Conservation (phyloP, 164 flowering plant genomes). For the Kingdonia uniflora region DNA sequence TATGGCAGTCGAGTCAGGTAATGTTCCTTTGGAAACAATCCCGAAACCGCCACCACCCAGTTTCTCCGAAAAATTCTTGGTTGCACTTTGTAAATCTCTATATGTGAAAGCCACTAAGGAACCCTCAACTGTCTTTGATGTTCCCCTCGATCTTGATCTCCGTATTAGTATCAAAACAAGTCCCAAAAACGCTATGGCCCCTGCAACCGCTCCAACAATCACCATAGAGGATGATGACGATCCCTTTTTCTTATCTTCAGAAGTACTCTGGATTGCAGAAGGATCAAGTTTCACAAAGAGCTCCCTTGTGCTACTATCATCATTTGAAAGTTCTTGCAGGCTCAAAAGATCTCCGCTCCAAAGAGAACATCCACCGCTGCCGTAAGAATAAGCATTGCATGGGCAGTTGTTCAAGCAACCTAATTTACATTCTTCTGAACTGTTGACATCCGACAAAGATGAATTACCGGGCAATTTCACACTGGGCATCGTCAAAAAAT, state of each 20-base stretch:
- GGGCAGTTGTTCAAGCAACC: conserved; percentile 25
- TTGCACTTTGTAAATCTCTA: conserved; percentile 31
- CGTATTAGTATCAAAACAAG: conserved; percentile 10
- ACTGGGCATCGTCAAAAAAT: conserved; percentile 5
- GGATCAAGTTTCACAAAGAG: conserved; percentile 14
- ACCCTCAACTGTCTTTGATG: conserved; percentile 12
- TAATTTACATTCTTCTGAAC: conserved; percentile 13
- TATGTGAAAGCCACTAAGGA: conserved; percentile 29
- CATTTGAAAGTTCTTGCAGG: conserved; percentile 7
- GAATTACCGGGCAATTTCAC: conserved; percentile 8
- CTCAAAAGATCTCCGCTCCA: conserved; percentile 23
- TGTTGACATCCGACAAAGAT: not conserved
- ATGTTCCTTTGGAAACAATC: conserved; percentile 39
- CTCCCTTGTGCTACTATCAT: conserved; percentile 9
- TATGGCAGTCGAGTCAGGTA: conserved; percentile 29
- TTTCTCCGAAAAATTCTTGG: conserved; percentile 41
- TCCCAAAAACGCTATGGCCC: conserved; percentile 6
- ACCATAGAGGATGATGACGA: not conserved
- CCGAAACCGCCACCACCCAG: conserved; percentile 51
- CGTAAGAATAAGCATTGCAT: conserved; percentile 25
- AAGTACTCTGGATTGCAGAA: conserved; percentile 9
- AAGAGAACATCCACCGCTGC: conserved; percentile 10
- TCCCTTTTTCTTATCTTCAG: not conserved
- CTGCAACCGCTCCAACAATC: conserved; percentile 13
- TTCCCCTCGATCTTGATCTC: conserved; percentile 8